Conservation (phyloP, 306 rosid genomes). For the Acmispon strigosus region DNA sequence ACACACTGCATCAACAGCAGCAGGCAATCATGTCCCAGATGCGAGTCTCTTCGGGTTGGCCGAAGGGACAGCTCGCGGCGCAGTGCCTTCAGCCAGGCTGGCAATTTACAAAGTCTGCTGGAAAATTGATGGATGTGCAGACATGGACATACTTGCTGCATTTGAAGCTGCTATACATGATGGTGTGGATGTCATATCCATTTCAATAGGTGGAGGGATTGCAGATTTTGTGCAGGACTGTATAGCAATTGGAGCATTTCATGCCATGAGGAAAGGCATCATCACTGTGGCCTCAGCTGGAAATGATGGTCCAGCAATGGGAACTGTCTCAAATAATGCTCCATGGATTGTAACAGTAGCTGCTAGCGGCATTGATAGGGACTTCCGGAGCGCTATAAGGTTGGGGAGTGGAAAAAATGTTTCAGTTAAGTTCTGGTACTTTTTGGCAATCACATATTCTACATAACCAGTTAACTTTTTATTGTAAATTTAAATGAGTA, state of each 20-base stretch:
- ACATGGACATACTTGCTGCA: conserved; percentile 83
- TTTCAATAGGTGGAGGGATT: conserved; percentile 73
- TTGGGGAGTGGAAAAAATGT: conserved; percentile 65
- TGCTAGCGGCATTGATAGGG: conserved; percentile 80
- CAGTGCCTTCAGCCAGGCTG: conserved; percentile 69
- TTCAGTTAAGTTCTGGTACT: conserved; percentile 43
- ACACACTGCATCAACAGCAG: conserved; percentile 73
- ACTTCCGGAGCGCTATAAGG: conserved; percentile 44
- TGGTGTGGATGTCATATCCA: conserved; percentile 83
- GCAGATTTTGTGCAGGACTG: conserved; percentile 31
- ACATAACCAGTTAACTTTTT: background rate
- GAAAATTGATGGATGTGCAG: conserved; percentile 54
- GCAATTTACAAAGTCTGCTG: conserved; percentile 91
- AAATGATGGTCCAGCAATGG: conserved; percentile 60
- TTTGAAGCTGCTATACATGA: conserved; percentile 88
- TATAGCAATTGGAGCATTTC: conserved; percentile 70
- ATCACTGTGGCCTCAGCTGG: conserved; percentile 78
- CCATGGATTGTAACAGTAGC: conserved; percentile 94
- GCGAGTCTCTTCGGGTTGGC: conserved; percentile 81
- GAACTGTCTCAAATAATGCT: conserved; percentile 50
- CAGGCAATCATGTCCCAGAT: conserved; percentile 41
- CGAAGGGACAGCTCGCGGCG: conserved; percentile 65
- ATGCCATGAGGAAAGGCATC: conserved; percentile 76
- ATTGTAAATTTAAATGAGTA: too few species aligned
- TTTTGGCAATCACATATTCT: background rate